A percentile compares a stretch with the other conserved stretches of the same genome.
phyloP scores from a whole-genome alignment of 805 yeast genomes.

The Myxozyma mucilagina region DNA sequence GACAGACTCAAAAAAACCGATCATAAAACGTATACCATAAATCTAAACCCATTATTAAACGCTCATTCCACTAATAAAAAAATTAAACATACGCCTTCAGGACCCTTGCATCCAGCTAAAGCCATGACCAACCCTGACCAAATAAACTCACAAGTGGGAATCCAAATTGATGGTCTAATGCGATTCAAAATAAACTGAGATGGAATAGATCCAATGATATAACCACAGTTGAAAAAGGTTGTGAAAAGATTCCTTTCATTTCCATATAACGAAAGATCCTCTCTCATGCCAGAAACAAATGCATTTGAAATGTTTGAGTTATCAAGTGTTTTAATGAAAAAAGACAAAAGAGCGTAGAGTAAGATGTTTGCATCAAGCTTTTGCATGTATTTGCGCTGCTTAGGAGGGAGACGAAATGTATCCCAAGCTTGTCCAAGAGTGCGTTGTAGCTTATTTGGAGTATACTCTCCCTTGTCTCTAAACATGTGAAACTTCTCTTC shows the following conservation, averaged over 20 bases:
- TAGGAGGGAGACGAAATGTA: slow-evolving; percentile 23
- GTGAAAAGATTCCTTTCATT: slow-evolving; percentile 28
- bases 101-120: slow-evolving; percentile 39
- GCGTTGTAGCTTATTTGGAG: slow-evolving; percentile 7
- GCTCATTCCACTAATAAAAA: neutral
- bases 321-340: slow-evolving; percentile 58
- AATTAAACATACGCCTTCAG: slow-evolving; percentile 43
- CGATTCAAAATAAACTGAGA: slow-evolving; percentile 43
- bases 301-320: slow-evolving; percentile 62
- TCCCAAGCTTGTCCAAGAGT: slow-evolving; percentile 28
- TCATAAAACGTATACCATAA: slow-evolving; percentile 27
- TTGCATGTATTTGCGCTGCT: slow-evolving; percentile 24
- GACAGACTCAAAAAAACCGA: slow-evolving; percentile 52
- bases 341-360: slow-evolving; percentile 35
- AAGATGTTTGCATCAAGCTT: slow-evolving; percentile 27
- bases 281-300: slow-evolving; percentile 64
- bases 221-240: slow-evolving; percentile 39
- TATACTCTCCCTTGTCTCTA: slow-evolving; percentile 14
- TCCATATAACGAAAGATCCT: slow-evolving; percentile 43
- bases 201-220: slow-evolving; percentile 50
- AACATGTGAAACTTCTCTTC: slow-evolving; percentile 13
- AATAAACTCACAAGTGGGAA: slow-evolving; percentile 26
- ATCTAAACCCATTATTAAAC: slow-evolving; percentile 23
- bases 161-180: slow-evolving; percentile 36
- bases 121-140: slow-evolving; percentile 50